Percentiles rank a stretch among this genome's conserved stretches.
Evolutionary conservation across 1,284 basidiomycete species (phyloP).

Genomic region (Austroboletus sp.): DNA sequence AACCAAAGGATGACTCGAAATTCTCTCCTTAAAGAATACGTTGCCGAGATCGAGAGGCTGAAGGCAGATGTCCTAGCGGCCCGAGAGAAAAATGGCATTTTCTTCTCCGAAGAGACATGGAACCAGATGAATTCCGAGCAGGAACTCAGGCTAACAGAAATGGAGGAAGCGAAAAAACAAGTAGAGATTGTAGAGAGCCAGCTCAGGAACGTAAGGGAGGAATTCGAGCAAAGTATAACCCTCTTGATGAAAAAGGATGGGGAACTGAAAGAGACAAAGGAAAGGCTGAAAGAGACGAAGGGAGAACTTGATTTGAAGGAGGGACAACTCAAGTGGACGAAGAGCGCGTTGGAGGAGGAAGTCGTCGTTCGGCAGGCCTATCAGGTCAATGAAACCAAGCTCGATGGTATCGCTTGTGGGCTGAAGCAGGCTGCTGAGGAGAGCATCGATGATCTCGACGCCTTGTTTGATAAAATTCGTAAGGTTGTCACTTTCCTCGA

Average conservation of each 20-base stretch:
- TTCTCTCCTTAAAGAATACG: slow-evolving; percentile 88
- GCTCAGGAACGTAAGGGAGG: slow-evolving; percentile 72
- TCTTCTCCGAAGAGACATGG: slow-evolving; percentile 86
- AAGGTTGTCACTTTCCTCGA: slow-evolving; percentile 22
- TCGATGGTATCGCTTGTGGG: slow-evolving; percentile 66
- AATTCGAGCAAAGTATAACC: slow-evolving; percentile 83
- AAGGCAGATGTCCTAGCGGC: slow-evolving; percentile 87
- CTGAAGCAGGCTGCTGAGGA: slow-evolving; percentile 64
- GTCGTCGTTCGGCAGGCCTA: slow-evolving; percentile 69
- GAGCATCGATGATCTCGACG: slow-evolving; percentile 65
- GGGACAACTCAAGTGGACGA: slow-evolving; percentile 50
- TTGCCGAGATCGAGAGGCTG: slow-evolving; percentile 90
- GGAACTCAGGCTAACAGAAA: slow-evolving; percentile 66
- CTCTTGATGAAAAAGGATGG: slow-evolving; percentile 67
- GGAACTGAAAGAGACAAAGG: slow-evolving; percentile 64
- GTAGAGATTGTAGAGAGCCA: slow-evolving; percentile 80
- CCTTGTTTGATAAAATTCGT: slow-evolving; percentile 82
- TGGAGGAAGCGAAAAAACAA: slow-evolving; percentile 75
- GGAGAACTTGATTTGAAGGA: slow-evolving; percentile 48
- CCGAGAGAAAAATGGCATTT: slow-evolving; percentile 91
- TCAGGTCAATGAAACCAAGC: slow-evolving; percentile 62
- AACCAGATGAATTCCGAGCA: slow-evolving; percentile 73
- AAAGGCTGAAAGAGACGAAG: slow-evolving; percentile 51
- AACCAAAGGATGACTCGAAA: slow-evolving; percentile 93
- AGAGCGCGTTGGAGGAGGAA: slow-evolving; percentile 68